A percentile compares a stretch with the other conserved stretches of the same genome.
These are phyloP conservation scores for Claviceps humidiphila DNA, from an alignment of 2,329 filamentous ascomycete genomes.

Conservation along the genomic window DNA sequence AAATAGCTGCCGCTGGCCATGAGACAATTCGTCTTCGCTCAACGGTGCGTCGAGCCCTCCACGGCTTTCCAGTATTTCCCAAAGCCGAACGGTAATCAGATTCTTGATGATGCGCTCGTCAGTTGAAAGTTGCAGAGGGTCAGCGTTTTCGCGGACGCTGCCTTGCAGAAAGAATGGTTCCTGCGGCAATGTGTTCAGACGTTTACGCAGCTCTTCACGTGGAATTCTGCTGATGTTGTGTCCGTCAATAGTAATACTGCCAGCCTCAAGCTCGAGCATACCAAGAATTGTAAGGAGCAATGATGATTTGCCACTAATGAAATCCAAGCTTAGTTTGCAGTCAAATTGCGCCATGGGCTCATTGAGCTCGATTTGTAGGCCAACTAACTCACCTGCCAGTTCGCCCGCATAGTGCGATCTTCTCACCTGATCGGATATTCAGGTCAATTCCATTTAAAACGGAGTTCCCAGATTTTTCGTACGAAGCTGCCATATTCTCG, in stretches of 20 bases:
- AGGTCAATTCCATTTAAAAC: constrained; percentile 19
- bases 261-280: constrained; percentile 29
- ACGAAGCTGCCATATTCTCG: constrained; percentile 16
- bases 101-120: constrained; percentile 29
- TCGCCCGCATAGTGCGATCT: constrained; percentile 31
- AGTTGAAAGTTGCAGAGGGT: constrained; percentile 23
- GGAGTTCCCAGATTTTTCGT: constrained; percentile 10
- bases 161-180: constrained; percentile 37
- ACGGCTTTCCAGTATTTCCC: constrained; percentile 22
- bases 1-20: constrained; percentile 33
- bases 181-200: constrained; percentile 34
- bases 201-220: constrained; percentile 11
- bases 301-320: constrained; percentile 17
- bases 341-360: neutral
- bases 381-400: constrained; percentile 19
- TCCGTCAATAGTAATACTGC: constrained; percentile 31
- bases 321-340: neutral
- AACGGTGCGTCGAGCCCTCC: constrained; percentile 25
- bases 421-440: constrained; percentile 19
- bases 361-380: neutral
- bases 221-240: constrained; percentile 19
- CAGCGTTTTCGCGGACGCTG: constrained; percentile 34
- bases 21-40: constrained; percentile 19
- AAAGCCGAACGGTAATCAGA: constrained; percentile 31
- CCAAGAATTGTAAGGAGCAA: constrained; percentile 32